Percentiles rank a stretch among this genome's conserved stretches.
Conservation (phyloP, 768 basidiomycete species). For the Cubamyces lactineus region DNA sequence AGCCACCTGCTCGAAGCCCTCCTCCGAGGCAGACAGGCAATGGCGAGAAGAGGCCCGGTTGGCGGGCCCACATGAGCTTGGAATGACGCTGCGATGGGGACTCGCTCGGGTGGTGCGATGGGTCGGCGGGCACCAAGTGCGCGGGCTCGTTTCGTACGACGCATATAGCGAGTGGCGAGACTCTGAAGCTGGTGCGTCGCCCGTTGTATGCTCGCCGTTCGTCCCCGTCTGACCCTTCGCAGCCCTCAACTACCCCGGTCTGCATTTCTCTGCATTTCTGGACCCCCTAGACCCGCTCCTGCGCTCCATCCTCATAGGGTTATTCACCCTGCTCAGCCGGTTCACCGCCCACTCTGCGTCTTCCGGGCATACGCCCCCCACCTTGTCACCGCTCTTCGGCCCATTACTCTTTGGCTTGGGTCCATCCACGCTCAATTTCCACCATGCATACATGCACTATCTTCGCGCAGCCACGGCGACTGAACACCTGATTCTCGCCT, state of each 20-base stretch:
- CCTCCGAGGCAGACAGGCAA: conserved; percentile 48
- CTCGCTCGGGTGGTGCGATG: conserved; percentile 78
- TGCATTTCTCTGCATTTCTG: conserved; percentile 74
- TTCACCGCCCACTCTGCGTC: conserved; percentile 82
- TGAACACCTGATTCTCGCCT: conserved; percentile 91
- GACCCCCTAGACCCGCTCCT: conserved; percentile 53
- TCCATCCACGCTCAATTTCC: conserved; percentile 51
- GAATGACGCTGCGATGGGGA: conserved; percentile 93
- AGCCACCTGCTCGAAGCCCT: conserved; percentile 50
- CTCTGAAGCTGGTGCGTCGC: conserved; percentile 73
- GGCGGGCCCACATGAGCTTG: conserved; percentile 85
- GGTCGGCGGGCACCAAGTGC: conserved; percentile 68
- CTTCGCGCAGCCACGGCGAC: conserved; percentile 84
- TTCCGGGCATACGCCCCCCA: conserved; percentile 90
- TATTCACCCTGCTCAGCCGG: conserved; percentile 80
- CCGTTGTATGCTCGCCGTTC: conserved; percentile 23
- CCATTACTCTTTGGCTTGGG: conserved; percentile 88
- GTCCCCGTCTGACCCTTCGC: conserved; percentile 7
- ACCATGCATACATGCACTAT: conserved; percentile 67
- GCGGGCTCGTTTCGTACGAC: conserved; percentile 87
- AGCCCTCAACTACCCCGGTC: conserved; percentile 69
- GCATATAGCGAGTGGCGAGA: conserved; percentile 81
- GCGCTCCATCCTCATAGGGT: conserved; percentile 62
- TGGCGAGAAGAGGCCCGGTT: conserved; percentile 85
- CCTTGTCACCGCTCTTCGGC: conserved; percentile 87